Base-by-base conservation (phyloP, 176 grass and related monocot genomes). In the Eleusine coracana region DNA sequence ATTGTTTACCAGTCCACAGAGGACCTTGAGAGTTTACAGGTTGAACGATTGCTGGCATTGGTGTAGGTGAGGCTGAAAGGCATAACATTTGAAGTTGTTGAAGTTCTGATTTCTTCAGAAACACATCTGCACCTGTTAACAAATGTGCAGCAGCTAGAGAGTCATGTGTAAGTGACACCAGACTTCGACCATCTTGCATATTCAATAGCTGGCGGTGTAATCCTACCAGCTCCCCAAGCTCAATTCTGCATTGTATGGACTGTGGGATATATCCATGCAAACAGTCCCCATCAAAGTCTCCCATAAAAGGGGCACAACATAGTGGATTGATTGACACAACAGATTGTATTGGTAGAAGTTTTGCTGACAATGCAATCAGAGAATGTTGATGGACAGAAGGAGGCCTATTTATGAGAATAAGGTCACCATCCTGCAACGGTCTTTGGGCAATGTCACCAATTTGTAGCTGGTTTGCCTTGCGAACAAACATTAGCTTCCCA, bases 221-320 rank as follows among this genome's bases (percentile, higher is more conserved):
- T 31, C 82, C 91, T 66, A 92, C 88, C 31, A 98, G 55, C 58
- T 92, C 82, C 39, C 72, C 56, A 85, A 98, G 92, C 76, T 98
- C 95, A 60, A 86, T 85, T 85, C 92, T 92, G 54, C 86, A 98
- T 66, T 44, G 80, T 31, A 97, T 7, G 2, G 92, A 92, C 27
- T 97, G 92, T 29, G 95, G 92, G n/a, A 98, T 70, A 88, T 94
- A 98, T 44, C 95, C 95, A 84, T 98, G 95, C 50, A 98, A 82
- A 88, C 95, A 95, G 28, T 98, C 96, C 44, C 96, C 96, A 85
- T 98, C 96, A 63, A 98, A 98, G 85, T 98, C 96, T 59, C 96
- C 96, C 70, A 86, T 45, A 55, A 98, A 81, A 70, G 96, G 96
- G 21, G 76, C 39, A 83, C 96, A 98, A n/a, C 93, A 95, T 46